Conservation (phyloP, 495 filamentous ascomycete genomes). For the Thermochaetoides thermophila region DNA sequence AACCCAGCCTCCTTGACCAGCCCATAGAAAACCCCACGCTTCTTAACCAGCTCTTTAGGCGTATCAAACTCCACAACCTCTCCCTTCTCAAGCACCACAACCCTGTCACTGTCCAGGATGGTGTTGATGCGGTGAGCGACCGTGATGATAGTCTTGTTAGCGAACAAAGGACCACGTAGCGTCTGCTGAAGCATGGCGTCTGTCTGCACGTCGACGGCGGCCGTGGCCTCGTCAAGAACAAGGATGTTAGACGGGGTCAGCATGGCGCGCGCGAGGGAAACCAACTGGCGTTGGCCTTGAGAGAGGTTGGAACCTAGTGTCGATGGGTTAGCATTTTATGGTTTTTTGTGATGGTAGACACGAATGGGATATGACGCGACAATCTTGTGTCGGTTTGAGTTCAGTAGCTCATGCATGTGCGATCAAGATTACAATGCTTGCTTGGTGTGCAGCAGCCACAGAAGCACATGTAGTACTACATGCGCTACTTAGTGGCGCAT, state of each 20-base stretch:
- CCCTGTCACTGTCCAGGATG: slow-evolving; percentile 81
- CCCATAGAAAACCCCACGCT: slow-evolving; percentile 29
- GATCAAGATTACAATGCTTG: too few species aligned
- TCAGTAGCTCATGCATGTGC: background rate
- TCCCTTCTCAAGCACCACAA: slow-evolving; percentile 65
- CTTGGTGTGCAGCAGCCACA: too few species aligned
- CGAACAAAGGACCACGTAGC: slow-evolving; percentile 50
- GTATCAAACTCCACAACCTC: slow-evolving; percentile 35
- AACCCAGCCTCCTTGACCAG: slow-evolving; percentile 35
- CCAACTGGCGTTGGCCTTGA: slow-evolving; percentile 79
- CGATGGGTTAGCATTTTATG: slow-evolving; percentile 3
- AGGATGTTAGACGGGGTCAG: slow-evolving; percentile 94
- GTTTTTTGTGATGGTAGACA: background rate
- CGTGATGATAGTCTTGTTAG: slow-evolving; percentile 89
- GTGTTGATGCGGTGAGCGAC: slow-evolving; percentile 97
- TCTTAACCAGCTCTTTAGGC: slow-evolving; percentile 27
- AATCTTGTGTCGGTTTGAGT: too few species aligned
- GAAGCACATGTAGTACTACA: too few species aligned
- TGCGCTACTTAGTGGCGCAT: too few species aligned
- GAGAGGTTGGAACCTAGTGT: slow-evolving; percentile 59
- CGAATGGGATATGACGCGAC: too few species aligned
- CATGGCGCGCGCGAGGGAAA: slow-evolving; percentile 84
- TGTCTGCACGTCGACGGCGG: slow-evolving; percentile 89
- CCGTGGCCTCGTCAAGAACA: slow-evolving; percentile 93
- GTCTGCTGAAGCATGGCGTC: slow-evolving; percentile 68